Evolutionary conservation across 139 green algal genomes (phyloP), one percentile per base, ranked within the genome.

Genomic region (Desmodesmus armatus): DNA sequence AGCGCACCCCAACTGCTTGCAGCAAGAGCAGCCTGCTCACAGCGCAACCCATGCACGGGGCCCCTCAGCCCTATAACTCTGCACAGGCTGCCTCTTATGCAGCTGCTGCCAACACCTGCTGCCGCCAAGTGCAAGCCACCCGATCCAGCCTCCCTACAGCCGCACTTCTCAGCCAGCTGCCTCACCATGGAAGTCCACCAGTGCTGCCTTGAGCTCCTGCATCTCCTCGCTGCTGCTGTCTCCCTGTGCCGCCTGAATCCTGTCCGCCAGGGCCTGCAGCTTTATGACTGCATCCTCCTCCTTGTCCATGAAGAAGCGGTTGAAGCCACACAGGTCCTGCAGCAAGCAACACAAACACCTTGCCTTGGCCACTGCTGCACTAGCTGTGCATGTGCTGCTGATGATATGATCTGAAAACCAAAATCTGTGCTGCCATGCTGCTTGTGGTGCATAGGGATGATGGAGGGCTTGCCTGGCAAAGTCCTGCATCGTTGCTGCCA

Each of bases 251-350:
- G 71, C 66, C 17, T 66, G 40, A 9, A 93, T 69, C 60, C 85
- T 55, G 27, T 93, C 86, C 5, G 75, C 78, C 37, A 92, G 53
- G 17, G 76, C 84, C 47, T 79, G 89, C 78, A 97, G 83, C 83
- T 87, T 80, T n/a, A 98, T 97, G 33, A 98, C 90, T 5, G 74
- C 87, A 29, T 96, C 91, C 78, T 98, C 95, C 88, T 98, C 95
- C 83, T 89, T 89, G 66, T 95, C 92, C 0, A 95, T 94, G 75
- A 96, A 97, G 70, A 92, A 94, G 29, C 87, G 77, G 88, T 96
- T 96, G 87, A 96, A 93, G 19, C 86, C 82, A 17, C 69, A 33
- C 7, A 95, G 31, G 53, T 96, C 91, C 85, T 88, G 87, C 40
- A 35, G 60, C 2, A 62, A 75, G 65, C 13, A 0, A 37, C 40